Evolutionary conservation across 2,329 filamentous ascomycete genomes (phyloP).

Genomic region (Apiospora pterosperma): DNA sequence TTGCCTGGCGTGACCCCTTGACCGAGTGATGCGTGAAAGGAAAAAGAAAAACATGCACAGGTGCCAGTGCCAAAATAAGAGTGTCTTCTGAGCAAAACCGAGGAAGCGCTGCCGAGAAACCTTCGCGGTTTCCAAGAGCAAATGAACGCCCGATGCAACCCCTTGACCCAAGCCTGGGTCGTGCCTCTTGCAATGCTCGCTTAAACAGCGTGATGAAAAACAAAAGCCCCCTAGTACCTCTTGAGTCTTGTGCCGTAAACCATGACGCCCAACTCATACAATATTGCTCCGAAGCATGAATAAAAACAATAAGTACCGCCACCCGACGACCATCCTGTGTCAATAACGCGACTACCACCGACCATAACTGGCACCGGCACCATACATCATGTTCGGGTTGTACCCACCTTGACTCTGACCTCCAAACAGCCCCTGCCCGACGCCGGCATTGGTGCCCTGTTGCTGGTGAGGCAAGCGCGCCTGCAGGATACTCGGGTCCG

Average conservation of each 20-base stretch:
- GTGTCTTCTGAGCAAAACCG: conserved; percentile 18
- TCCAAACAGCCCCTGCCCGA: conserved; percentile 85
- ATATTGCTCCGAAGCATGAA: conserved; percentile 17
- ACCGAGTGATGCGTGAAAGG: conserved; percentile 28
- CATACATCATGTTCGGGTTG: conserved; percentile 80
- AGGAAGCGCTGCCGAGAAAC: conserved; percentile 22
- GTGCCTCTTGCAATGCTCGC: conserved; percentile 43
- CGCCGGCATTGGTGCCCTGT: conserved; percentile 71
- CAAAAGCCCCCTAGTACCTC: conserved; percentile 27
- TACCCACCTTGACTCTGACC: conserved; percentile 91
- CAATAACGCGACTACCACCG: conserved; percentile 54
- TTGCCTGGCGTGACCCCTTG: conserved; percentile 53
- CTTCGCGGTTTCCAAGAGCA: conserved; percentile 18
- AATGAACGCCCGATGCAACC: conserved; percentile 32
- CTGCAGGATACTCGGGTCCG: conserved; percentile 99
- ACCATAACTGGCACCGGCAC: conserved; percentile 57
- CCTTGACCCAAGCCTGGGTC: conserved; percentile 25
- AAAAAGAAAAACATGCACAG: conserved; percentile 15
- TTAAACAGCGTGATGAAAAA: conserved; percentile 37
- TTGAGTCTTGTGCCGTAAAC: conserved; percentile 20
- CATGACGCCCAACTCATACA: conserved; percentile 25
- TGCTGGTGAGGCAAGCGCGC: conserved; percentile 90
- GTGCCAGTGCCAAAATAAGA: conserved; percentile 11
- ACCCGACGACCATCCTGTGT: conserved; percentile 12
- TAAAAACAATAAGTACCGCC: conserved; percentile 11